phyloP scores from a whole-genome alignment of 2,329 filamentous ascomycete species.

The Fonsecaea monophora region DNA sequence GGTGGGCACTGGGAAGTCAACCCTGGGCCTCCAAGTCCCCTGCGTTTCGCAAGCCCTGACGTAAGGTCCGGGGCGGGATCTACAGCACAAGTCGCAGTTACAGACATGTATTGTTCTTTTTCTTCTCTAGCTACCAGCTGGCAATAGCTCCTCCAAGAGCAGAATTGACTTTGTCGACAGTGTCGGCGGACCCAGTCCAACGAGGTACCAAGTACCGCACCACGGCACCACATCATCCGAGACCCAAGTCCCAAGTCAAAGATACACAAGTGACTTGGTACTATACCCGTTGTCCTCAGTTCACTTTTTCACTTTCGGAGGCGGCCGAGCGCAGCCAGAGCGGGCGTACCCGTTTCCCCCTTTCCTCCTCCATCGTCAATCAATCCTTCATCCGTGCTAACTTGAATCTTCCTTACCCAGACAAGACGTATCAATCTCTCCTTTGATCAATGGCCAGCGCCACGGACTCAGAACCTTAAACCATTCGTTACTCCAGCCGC shows the following conservation, averaged over 20 bases:
- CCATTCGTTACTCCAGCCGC: not conserved
- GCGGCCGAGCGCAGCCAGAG: constrained; percentile 12
- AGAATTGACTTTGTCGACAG: not conserved
- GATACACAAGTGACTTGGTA: not conserved
- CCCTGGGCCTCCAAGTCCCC: not conserved
- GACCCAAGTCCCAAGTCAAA: not conserved
- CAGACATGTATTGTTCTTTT: constrained; percentile 2
- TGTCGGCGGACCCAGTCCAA: not conserved
- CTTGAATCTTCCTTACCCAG: not conserved
- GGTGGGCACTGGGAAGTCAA: too few species aligned
- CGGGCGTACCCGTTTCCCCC: constrained; percentile 20
- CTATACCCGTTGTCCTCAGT: not conserved
- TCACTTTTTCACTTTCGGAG: constrained; percentile 16
- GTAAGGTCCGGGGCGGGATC: not conserved
- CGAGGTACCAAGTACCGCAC: not conserved
- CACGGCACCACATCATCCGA: too few species aligned
- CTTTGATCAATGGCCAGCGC: not conserved
- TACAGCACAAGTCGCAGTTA: constrained; percentile 1
- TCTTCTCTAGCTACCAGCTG: not conserved
- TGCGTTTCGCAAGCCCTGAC: not conserved
- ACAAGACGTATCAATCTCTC: not conserved
- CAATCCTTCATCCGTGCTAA: constrained; percentile 1
- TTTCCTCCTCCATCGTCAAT: constrained; percentile 10
- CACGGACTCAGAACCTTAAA: not conserved
- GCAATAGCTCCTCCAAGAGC: not conserved